Percentiles rank a stretch among this genome's conserved stretches.
These are phyloP conservation scores for Ehretia macrophylla DNA, from an alignment of 257 asterid species.

Conservation along the genomic window DNA sequence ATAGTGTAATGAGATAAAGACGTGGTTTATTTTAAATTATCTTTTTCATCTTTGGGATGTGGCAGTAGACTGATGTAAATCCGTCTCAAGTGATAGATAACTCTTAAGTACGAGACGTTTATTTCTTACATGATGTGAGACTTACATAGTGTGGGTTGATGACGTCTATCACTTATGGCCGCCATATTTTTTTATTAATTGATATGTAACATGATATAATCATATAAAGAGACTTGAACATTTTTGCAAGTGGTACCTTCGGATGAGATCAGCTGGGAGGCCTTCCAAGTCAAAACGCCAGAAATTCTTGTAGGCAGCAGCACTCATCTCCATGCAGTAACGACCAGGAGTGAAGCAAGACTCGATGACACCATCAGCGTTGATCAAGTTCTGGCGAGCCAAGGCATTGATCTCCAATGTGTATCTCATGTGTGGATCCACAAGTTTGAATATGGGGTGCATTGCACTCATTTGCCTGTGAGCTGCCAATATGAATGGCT, in stretches of 20 bases:
- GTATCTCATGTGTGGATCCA: constrained; percentile 98
- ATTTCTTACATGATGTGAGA: too few species aligned
- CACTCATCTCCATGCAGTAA: constrained; percentile 90
- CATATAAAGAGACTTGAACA: too few species aligned
- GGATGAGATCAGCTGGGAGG: constrained; percentile 87
- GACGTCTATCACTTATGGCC: too few species aligned
- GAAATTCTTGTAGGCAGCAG: constrained; percentile 69
- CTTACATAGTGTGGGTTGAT: too few species aligned
- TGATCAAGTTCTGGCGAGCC: constrained; percentile 81
- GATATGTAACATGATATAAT: too few species aligned
- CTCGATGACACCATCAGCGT: constrained; percentile 85
- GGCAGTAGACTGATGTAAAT: too few species aligned
- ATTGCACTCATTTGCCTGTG: constrained; percentile 92
- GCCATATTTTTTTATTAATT: too few species aligned
- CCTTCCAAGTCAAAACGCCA: constrained; percentile 94
- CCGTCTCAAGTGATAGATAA: too few species aligned
- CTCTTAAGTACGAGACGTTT: too few species aligned
- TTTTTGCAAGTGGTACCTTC: constrained; percentile 43
- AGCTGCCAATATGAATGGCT: constrained; percentile 89
- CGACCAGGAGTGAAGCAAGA: constrained; percentile 96
- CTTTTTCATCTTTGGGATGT: too few species aligned
- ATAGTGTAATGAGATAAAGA: too few species aligned
- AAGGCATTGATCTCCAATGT: constrained; percentile 83
- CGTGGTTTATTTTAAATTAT: too few species aligned
- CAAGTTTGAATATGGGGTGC: constrained; percentile 90